Evolutionary conservation across 2,329 filamentous ascomycete genomes (phyloP).

Genomic region (Alternaria sp.): DNA sequence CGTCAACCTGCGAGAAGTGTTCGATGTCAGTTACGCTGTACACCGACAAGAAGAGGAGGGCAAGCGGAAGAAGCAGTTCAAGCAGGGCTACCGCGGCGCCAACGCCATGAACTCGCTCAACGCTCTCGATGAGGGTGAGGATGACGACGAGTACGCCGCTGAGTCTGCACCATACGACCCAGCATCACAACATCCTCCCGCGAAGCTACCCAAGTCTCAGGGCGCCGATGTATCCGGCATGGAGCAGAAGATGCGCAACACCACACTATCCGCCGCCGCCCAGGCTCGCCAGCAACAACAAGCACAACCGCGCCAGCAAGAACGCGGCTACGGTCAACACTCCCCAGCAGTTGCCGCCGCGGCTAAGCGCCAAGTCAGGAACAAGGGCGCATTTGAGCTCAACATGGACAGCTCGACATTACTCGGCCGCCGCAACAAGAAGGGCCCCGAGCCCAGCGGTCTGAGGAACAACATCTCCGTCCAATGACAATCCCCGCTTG

Average conservation of each 20-base stretch:
- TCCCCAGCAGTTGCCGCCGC: conserved; percentile 83
- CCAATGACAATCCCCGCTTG: conserved; percentile 39
- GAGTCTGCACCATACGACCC: conserved; percentile 63
- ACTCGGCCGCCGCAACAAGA: conserved; percentile 72
- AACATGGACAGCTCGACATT: conserved; percentile 90
- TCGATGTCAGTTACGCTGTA: conserved; percentile 97
- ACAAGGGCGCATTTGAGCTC: conserved; percentile 87
- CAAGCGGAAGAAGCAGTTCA: conserved; percentile 85
- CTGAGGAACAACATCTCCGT: conserved; percentile 53
- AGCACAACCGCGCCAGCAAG: conserved; percentile 50
- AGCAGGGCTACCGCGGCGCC: conserved; percentile 69
- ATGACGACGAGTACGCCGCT: conserved; percentile 70
- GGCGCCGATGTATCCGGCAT: conserved; percentile 71
- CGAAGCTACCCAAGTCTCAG: conserved; percentile 72
- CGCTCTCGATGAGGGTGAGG: conserved; percentile 67
- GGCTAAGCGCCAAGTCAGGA: conserved; percentile 78
- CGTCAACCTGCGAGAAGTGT: conserved; percentile 94
- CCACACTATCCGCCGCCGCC: conserved; percentile 73
- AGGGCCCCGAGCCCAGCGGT: conserved; percentile 51
- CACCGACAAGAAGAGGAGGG: conserved; percentile 95
- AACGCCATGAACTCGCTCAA: conserved; percentile 71
- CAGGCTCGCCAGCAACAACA: conserved; percentile 62
- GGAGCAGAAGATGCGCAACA: conserved; percentile 85
- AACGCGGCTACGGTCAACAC: conserved; percentile 86
- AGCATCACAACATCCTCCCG: conserved; percentile 57